Evolutionary conservation across 371 early-diverging fungal species (phyloP), one percentile per base, ranked within the genome.

Genomic region (Apophysomyces trapeziformis): DNA sequence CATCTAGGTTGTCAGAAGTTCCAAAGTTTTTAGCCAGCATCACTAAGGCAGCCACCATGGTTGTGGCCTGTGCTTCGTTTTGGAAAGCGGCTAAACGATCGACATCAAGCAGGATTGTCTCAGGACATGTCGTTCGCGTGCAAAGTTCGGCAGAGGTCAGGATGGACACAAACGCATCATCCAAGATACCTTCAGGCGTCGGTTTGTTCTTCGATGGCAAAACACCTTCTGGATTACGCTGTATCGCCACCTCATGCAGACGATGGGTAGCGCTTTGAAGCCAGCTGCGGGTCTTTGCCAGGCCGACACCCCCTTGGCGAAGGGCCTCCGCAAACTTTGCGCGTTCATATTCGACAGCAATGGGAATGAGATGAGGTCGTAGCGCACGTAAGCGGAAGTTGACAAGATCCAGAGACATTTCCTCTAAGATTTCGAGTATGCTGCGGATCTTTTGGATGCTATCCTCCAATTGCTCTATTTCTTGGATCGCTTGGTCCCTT

Each of bases 321-420:
- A 86, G 57, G 8, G 81, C 71, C n/a, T 74, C 64, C 38, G 86
- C 83, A 70, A 94, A 94, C 61, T 88, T 87, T 9, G 67, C 60
- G 16, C 77, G 73, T 71, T 94, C 94, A 68, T 93, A 92, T 57
- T 86, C 87, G 35, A 88, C 87, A 4, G 91, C 92, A 18, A 89
- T 87, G 0, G 72, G 75, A 61, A 79, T 76, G 9, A 94, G 68
- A 60, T 84, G 79, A 1, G 92, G 92, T 0, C 89, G 85, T n/a
- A 92, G 61, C 0, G 83, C 68, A 41, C 84, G 82, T 12, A 93
- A 68, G 2, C 83, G 75, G 65, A 82, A 90, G 74, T 94, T 93
- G 60, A 87, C 79, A n/a, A 91, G 71, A 65, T 94, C 94, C 5
- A 92, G 72, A 39, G 80, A 82, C 94, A 94, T 93, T 21, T 79